Percentiles rank a stretch among this genome's conserved stretches.
phyloP scores from a whole-genome alignment of 148 eudicot genomes.

The Spergularia marina region DNA sequence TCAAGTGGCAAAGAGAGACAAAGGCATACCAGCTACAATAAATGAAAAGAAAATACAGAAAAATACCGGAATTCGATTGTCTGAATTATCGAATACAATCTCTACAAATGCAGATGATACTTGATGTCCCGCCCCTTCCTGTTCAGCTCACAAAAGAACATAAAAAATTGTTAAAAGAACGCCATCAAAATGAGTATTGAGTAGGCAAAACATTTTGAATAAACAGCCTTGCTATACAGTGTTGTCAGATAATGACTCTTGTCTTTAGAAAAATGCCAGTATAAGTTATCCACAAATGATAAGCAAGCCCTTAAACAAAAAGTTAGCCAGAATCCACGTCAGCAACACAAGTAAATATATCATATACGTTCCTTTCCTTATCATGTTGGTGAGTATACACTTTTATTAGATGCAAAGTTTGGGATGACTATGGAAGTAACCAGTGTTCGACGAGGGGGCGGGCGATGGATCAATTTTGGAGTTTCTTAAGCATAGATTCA shows the following conservation, averaged over 20 bases:
- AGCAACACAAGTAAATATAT: background rate
- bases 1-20: background rate
- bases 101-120: slow-evolving; percentile 95
- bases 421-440: background rate
- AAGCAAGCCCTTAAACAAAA: background rate
- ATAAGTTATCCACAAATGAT: background rate
- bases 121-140: slow-evolving; percentile 99
- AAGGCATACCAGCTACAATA: background rate
- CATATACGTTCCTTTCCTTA: background rate
- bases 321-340: background rate
- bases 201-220: background rate
- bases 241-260: background rate
- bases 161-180: background rate
- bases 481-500: background rate
- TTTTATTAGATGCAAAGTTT: background rate
- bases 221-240: background rate
- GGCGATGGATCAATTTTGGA: background rate
- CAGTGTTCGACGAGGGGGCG: background rate
- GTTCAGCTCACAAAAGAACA: slow-evolving; percentile 20
- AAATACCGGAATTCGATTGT: slow-evolving; percentile 91
- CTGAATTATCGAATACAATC: slow-evolving; percentile 93
- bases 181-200: background rate
- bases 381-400: background rate
- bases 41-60: background rate
- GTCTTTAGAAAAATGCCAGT: background rate